Conservation (phyloP, 2,329 filamentous ascomycete species). For the Neofusicoccum umdonicola region DNA sequence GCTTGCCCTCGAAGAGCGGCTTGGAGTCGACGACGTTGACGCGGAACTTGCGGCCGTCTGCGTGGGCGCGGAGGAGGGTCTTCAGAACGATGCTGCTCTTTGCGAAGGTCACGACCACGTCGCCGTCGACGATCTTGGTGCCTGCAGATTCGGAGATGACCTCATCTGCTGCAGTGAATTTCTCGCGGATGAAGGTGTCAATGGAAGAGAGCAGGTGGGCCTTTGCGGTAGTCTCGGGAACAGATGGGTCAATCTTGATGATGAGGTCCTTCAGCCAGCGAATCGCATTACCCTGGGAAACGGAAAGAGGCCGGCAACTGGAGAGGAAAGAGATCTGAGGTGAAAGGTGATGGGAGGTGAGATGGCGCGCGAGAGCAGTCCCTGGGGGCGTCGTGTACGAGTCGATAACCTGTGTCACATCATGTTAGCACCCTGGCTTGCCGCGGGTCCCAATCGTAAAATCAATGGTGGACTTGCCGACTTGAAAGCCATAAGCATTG, state of each 20-base stretch:
- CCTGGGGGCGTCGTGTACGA: conserved; percentile 87
- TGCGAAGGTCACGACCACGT: conserved; percentile 83
- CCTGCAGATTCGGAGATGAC: conserved; percentile 77
- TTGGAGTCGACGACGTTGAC: conserved; percentile 81
- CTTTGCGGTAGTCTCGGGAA: conserved; percentile 79
- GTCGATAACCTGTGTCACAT: conserved; percentile 68
- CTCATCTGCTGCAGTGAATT: conserved; percentile 80
- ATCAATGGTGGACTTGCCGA: conserved; percentile 53
- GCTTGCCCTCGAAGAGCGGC: conserved; percentile 67
- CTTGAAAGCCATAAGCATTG: conserved; percentile 86
- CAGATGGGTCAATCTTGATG: conserved; percentile 82
- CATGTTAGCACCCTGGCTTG: conserved; percentile 10
- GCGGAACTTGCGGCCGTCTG: conserved; percentile 69
- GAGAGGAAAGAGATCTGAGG: conserved; percentile 94
- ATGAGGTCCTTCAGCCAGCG: conserved; percentile 92
- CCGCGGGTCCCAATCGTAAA: too few relatives aligned
- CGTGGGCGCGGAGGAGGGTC: conserved; percentile 70
- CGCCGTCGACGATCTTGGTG: conserved; percentile 72
- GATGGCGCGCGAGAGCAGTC: conserved; percentile 82
- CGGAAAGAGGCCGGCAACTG: conserved; percentile 90
- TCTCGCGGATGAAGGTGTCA: conserved; percentile 85
- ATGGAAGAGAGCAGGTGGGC: conserved; percentile 74
- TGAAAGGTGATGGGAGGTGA: conserved; percentile 86
- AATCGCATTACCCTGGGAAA: conserved; percentile 96
- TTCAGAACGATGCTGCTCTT: conserved; percentile 84